These are phyloP conservation scores for Botrytis cinerea DNA, from an alignment of 2,329 filamentous ascomycete species.

Conservation along the genomic window DNA sequence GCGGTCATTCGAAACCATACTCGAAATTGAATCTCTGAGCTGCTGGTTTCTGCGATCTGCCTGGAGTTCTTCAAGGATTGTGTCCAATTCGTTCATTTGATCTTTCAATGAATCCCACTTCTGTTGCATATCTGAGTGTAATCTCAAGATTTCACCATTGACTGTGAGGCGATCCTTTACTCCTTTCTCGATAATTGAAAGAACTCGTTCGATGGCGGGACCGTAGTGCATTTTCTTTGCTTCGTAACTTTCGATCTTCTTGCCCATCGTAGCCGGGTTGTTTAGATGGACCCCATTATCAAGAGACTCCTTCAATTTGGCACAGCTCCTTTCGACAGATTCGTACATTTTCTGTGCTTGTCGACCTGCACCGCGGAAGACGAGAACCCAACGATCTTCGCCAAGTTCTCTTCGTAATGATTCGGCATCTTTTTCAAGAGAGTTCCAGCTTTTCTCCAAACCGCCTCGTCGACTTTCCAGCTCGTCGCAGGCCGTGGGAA, in stretches of 20 bases:
- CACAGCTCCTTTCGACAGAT: constrained; percentile 84
- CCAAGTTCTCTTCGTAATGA: constrained; percentile 85
- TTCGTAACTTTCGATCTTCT: constrained; percentile 91
- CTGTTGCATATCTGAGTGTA: constrained; percentile 83
- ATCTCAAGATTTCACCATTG: constrained; percentile 88
- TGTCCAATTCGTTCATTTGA: constrained; percentile 76
- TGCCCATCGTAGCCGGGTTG: constrained; percentile 68
- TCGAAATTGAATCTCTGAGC: constrained; percentile 89
- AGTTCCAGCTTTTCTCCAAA: constrained; percentile 84
- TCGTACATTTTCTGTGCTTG: constrained; percentile 97
- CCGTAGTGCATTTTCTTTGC: constrained; percentile 94
- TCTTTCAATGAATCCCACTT: constrained; percentile 76
- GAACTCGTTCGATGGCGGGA: constrained; percentile 85
- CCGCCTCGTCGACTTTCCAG: constrained; percentile 72
- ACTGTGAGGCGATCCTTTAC: constrained; percentile 93
- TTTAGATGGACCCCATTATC: constrained; percentile 74
- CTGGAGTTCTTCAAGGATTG: constrained; percentile 71
- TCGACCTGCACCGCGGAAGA: constrained; percentile 88
- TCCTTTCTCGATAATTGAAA: constrained; percentile 93
- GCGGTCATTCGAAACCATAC: constrained; percentile 62
- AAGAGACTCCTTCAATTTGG: constrained; percentile 77
- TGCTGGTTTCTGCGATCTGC: constrained; percentile 66
- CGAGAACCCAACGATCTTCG: constrained; percentile 93
- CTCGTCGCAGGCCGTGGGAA: constrained; percentile 90
- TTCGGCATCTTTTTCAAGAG: constrained; percentile 87